These are phyloP conservation scores for Eucommia ulmoides DNA, from an alignment of 257 asterid genomes.

Conservation along the genomic window DNA sequence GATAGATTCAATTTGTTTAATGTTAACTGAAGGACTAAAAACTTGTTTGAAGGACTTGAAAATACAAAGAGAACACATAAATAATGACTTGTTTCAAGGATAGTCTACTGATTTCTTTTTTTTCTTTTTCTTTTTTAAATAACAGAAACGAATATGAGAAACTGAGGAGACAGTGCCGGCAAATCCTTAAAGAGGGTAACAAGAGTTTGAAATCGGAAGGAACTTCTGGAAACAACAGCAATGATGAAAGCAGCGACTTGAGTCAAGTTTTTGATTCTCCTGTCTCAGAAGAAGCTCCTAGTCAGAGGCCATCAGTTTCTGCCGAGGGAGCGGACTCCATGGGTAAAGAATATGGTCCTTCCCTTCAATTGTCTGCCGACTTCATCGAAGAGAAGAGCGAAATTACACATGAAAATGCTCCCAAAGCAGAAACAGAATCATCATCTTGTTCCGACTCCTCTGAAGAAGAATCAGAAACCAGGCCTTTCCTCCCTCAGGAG, in stretches of 20 bases:
- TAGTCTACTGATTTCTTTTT: too few relatives aligned
- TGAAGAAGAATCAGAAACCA: conserved; percentile 44
- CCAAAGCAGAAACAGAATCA: conserved; percentile 43
- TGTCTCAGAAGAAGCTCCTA: conserved; percentile 32
- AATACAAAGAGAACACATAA: too few relatives aligned
- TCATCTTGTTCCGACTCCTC: conserved; percentile 48
- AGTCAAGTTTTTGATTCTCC: conserved; percentile 37
- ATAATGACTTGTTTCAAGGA: too few relatives aligned
- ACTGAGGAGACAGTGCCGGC: conserved; percentile 56
- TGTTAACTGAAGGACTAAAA: too few relatives aligned
- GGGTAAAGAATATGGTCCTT: conserved; percentile 12
- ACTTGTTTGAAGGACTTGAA: too few relatives aligned
- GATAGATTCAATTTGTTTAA: too few relatives aligned
- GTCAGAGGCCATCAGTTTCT: conserved; percentile 33
- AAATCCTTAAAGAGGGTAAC: conserved; percentile 31
- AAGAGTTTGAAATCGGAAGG: conserved; percentile 36
- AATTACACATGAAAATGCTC: conserved; percentile 22
- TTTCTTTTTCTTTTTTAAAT: conserved; percentile 10
- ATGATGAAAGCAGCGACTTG: conserved; percentile 34
- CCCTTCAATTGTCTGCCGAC: conserved; percentile 1
- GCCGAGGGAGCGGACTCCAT: conserved; percentile 19
- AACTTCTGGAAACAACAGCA: conserved; percentile 27
- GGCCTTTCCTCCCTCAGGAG: conserved; percentile 30
- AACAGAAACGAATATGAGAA: conserved; percentile 54
- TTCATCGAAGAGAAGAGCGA: conserved; percentile 17